Conservation (phyloP, 2,329 filamentous ascomycete genomes). For the Didymella arachidicola region DNA sequence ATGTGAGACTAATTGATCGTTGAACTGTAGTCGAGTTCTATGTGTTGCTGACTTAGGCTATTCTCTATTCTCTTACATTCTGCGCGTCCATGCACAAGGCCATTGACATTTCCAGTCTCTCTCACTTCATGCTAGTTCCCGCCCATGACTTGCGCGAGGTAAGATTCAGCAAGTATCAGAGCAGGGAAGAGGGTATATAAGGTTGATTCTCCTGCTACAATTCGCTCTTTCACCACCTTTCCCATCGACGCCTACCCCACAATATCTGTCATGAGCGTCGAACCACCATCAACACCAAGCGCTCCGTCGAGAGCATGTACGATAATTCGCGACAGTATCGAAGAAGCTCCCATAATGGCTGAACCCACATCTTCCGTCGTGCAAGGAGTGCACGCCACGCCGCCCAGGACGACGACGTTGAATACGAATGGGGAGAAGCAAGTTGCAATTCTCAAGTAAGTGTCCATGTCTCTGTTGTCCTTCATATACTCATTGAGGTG, state of each 20-base stretch:
- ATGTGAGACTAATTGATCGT: too few species aligned
- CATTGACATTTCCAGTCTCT: background rate
- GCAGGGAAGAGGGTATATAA: background rate
- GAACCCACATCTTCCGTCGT: background rate
- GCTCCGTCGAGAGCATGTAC: background rate
- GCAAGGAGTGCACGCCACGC: background rate
- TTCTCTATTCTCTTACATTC: background rate
- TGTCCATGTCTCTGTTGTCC: background rate
- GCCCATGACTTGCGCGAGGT: background rate
- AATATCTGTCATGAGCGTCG: background rate
- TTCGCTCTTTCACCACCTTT: background rate
- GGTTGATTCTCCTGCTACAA: background rate
- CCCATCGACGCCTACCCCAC: background rate
- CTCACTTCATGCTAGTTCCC: background rate
- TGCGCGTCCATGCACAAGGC: too few species aligned
- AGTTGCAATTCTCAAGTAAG: background rate
- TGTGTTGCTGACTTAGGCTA: background rate
- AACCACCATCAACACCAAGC: background rate
- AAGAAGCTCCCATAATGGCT: background rate
- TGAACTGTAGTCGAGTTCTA: too few species aligned
- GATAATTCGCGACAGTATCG: background rate
- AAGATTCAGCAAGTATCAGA: background rate
- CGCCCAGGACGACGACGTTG: background rate
- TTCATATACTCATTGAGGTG: background rate
- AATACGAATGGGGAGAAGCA: background rate